Conservation (phyloP, 208 protist genomes). For the Hexamita inflata region DNA sequence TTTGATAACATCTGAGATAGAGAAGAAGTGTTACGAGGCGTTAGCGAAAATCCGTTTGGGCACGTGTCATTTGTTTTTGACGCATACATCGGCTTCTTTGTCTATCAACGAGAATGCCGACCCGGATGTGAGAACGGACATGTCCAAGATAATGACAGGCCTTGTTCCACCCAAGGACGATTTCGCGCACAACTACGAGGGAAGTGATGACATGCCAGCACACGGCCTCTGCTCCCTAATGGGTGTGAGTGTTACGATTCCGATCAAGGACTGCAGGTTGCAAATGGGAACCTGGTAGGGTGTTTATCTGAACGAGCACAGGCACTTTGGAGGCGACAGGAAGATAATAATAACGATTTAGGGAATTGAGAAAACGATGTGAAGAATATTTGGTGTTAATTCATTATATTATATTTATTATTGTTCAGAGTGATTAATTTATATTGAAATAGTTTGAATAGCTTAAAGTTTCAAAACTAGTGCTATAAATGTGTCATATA, state of each 20-base stretch:
- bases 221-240: not conserved
- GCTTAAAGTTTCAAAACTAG: too few species aligned
- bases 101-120: slow-evolving; percentile 24
- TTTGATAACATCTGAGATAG: not conserved
- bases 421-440: too few species aligned
- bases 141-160: not conserved
- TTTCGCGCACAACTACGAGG: slow-evolving; percentile 7
- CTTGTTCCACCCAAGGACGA: not conserved
- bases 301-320: slow-evolving; percentile 11
- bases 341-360: slow-evolving; percentile 14
- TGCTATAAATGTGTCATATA: too few species aligned
- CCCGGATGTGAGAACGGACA: not conserved
- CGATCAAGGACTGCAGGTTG: not conserved
- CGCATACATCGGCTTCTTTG: not conserved
- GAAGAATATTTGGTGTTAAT: too few species aligned
- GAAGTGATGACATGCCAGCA: slow-evolving; percentile 14
- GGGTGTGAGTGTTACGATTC: not conserved
- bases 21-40: not conserved
- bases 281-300: slow-evolving; percentile 14
- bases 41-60: not conserved
- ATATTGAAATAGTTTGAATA: too few species aligned
- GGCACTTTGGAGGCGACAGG: slow-evolving; percentile 19
- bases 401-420: too few species aligned
- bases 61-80: not conserved
- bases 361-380: too few species aligned